phyloP scores from a whole-genome alignment of 1,284 basidiomycete genomes.

The Athelia psychrophila region DNA sequence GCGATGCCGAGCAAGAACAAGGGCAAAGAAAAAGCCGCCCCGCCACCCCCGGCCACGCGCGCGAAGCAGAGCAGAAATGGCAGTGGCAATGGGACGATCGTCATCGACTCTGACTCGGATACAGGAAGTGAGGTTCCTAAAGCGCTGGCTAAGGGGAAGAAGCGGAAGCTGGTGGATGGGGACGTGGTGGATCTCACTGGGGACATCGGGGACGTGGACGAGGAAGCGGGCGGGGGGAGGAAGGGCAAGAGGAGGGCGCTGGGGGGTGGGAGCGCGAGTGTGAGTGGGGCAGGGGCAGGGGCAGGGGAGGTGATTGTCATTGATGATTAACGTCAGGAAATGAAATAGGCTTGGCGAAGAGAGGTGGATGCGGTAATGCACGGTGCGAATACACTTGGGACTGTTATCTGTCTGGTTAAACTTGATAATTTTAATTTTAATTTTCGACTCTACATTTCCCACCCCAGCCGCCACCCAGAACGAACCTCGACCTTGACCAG shows the following conservation, averaged over 20 bases:
- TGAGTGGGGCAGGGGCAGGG: background rate
- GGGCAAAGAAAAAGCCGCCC: background rate
- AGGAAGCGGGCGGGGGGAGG: background rate
- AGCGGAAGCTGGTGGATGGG: background rate
- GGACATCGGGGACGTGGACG: too few relatives aligned
- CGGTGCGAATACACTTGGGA: too few relatives aligned
- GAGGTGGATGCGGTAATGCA: too few relatives aligned
- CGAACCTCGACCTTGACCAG: too few relatives aligned
- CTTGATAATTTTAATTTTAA: too few relatives aligned
- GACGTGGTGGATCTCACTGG: background rate
- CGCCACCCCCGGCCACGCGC: background rate
- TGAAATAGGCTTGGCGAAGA: too few relatives aligned
- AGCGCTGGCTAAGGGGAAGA: background rate
- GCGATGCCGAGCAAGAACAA: background rate
- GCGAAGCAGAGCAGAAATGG: background rate
- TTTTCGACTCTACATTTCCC: too few relatives aligned
- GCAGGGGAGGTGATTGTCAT: background rate
- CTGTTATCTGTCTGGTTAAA: too few relatives aligned
- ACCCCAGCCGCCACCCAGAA: too few relatives aligned
- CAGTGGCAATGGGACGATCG: background rate
- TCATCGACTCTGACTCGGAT: background rate
- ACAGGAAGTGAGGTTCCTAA: background rate
- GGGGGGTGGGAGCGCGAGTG: background rate
- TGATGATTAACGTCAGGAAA: background rate
- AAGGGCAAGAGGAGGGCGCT: background rate